phyloP scores from a whole-genome alignment of 2,329 filamentous ascomycete species.

The Aaosphaeria pasadenensis region DNA sequence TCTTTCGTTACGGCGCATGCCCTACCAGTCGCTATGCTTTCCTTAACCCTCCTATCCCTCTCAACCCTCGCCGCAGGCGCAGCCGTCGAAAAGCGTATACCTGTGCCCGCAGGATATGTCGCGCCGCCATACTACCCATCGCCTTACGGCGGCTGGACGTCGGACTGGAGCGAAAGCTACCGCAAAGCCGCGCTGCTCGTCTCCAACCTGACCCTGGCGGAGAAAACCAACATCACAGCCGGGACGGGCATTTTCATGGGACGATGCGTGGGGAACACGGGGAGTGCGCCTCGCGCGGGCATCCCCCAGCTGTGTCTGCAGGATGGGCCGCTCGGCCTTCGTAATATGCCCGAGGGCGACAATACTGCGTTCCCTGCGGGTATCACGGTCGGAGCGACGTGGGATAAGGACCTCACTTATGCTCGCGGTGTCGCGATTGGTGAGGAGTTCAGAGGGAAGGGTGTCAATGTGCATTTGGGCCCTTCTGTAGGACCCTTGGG shows the following conservation, averaged over 20 bases:
- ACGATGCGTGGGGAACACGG: slow-evolving; percentile 71
- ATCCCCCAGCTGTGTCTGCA: slow-evolving; percentile 64
- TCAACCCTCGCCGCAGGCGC: slow-evolving; percentile 18
- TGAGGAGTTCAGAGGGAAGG: slow-evolving; percentile 70
- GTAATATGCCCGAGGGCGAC: slow-evolving; percentile 61
- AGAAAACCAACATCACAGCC: slow-evolving; percentile 75
- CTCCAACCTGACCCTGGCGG: slow-evolving; percentile 72
- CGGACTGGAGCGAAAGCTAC: slow-evolving; percentile 68
- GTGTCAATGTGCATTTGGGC: slow-evolving; percentile 68
- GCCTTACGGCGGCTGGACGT: slow-evolving; percentile 68
- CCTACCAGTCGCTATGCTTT: slow-evolving; percentile 13
- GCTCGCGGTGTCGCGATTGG: slow-evolving; percentile 66
- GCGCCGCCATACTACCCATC: slow-evolving; percentile 67
- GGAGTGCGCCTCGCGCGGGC: slow-evolving; percentile 66
- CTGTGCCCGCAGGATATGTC: slow-evolving; percentile 33
- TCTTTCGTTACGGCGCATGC: slow-evolving; percentile 4
- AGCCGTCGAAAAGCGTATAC: slow-evolving; percentile 26
- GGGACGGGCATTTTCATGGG: slow-evolving; percentile 72
- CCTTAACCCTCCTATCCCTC: slow-evolving; percentile 17
- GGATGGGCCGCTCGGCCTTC: slow-evolving; percentile 69
- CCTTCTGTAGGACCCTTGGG: slow-evolving; percentile 70
- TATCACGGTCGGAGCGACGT: slow-evolving; percentile 74
- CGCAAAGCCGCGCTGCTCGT: slow-evolving; percentile 66
- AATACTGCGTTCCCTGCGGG: slow-evolving; percentile 75
- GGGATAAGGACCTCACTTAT: slow-evolving; percentile 70